These are phyloP conservation scores for Pleurotus giganteus DNA, from an alignment of 768 basidiomycete species.

Conservation along the genomic window DNA sequence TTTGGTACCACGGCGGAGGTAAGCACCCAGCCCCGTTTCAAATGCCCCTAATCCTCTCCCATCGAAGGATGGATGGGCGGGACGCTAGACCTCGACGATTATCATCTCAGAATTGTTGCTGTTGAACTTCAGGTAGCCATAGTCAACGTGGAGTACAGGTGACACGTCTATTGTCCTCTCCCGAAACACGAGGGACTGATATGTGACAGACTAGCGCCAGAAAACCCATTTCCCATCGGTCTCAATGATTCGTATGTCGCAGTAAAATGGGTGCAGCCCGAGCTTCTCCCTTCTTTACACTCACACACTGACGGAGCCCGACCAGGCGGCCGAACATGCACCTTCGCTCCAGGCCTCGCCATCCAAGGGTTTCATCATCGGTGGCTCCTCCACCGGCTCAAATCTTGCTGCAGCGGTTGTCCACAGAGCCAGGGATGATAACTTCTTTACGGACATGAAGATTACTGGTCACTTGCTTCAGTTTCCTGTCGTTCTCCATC, in stretches of 20 bases:
- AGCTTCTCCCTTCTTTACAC: slow-evolving; percentile 11
- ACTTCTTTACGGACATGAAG: slow-evolving; percentile 14
- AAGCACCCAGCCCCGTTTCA: neutral
- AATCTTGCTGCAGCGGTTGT: slow-evolving; percentile 19
- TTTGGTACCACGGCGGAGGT: slow-evolving; percentile 13
- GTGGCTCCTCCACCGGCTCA: slow-evolving; percentile 21
- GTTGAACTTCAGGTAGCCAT: slow-evolving; percentile 17
- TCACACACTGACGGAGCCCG: neutral
- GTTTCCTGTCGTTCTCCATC: slow-evolving; percentile 18
- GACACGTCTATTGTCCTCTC: neutral
- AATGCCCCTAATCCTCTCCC: neutral
- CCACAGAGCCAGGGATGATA: slow-evolving; percentile 20
- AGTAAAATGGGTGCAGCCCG: slow-evolving; percentile 21
- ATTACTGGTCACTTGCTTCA: slow-evolving; percentile 23
- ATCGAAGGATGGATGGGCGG: slow-evolving; percentile 7
- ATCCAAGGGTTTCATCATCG: slow-evolving; percentile 22
- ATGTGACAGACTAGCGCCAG: slow-evolving; percentile 19
- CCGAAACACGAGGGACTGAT: neutral
- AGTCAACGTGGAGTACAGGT: slow-evolving; percentile 17
- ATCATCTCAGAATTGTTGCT: slow-evolving; percentile 13
- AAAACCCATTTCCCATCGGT: slow-evolving; percentile 20
- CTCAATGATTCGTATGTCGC: slow-evolving; percentile 20
- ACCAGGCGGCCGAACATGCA: neutral
- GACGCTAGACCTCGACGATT: slow-evolving; percentile 17
- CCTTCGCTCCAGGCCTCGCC: slow-evolving; percentile 12